Percentiles rank a stretch among this genome's conserved stretches.
Conservation (phyloP, 1,284 basidiomycete genomes). For the Cutaneotrichosporon daszewskae region DNA sequence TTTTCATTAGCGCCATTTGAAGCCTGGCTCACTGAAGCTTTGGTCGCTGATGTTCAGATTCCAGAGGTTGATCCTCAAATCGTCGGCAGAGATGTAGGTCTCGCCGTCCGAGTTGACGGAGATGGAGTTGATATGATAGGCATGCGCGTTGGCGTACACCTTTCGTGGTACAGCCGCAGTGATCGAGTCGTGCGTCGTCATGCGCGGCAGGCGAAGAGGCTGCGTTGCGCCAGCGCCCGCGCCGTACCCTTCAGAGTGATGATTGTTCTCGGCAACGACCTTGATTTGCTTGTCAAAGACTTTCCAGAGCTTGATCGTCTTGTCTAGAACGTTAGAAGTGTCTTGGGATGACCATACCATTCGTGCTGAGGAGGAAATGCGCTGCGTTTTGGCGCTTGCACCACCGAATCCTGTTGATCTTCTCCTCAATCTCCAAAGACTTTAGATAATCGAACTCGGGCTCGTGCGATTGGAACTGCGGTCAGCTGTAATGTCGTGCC, state of each 20-base stretch:
- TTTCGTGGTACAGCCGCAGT: conserved; percentile 97
- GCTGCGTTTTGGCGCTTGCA: conserved; percentile 96
- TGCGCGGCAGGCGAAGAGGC: conserved; percentile 73
- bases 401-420: conserved; percentile 99
- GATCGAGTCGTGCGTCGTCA: conserved; percentile 93
- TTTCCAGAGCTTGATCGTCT: conserved; percentile 99
- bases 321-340: conserved; percentile 59
- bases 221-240: conserved; percentile 54
- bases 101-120: conserved; percentile 99
- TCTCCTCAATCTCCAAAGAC: conserved; percentile 99
- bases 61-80: conserved; percentile 96
- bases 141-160: conserved; percentile 98
- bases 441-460: conserved; percentile 99
- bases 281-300: conserved; percentile 97
- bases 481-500: background rate
- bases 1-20: conserved; percentile 40
- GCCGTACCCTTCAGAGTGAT: conserved; percentile 68
- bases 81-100: conserved; percentile 98
- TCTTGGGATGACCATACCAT: conserved; percentile 63
- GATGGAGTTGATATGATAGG: conserved; percentile 99
- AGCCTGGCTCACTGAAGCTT: conserved; percentile 77
- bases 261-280: conserved; percentile 95
- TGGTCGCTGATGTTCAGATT: conserved; percentile 98
- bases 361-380: conserved; percentile 95
- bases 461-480: conserved; percentile 86